Conservation (phyloP, 345 rosid species). For the Cardamine resedifolia region DNA sequence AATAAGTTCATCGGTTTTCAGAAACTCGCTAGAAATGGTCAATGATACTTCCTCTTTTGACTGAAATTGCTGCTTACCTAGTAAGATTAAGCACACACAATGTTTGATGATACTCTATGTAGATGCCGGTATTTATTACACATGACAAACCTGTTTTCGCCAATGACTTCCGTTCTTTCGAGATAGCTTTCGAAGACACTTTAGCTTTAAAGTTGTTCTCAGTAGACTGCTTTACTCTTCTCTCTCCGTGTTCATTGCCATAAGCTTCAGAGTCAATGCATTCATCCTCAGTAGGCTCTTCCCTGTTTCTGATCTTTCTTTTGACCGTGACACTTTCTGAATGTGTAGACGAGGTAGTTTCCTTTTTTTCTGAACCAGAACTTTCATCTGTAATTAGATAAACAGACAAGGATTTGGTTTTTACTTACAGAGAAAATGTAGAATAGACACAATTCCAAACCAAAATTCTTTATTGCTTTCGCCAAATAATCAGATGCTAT, state of each 20-base stretch:
- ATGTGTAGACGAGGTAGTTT: constrained; percentile 30
- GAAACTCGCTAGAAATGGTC: constrained; percentile 33
- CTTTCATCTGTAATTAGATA: constrained; percentile 46
- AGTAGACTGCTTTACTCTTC: constrained; percentile 42
- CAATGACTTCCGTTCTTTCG: constrained; percentile 38
- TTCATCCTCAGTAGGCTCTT: constrained; percentile 34
- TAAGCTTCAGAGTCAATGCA: constrained; percentile 41
- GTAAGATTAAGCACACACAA: constrained; percentile 28
- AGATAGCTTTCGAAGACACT: too few relatives aligned
- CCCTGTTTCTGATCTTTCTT: constrained; percentile 35
- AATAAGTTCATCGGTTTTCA: constrained; percentile 28
- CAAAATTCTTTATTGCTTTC: neutral
- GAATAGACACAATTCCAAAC: neutral
- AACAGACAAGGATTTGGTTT: neutral
- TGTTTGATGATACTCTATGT: neutral
- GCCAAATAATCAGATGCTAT: neutral
- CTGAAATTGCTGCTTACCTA: constrained; percentile 39
- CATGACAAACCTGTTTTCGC: constrained; percentile 37
- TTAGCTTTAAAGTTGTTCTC: constrained; percentile 11
- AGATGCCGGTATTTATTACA: constrained; percentile 7
- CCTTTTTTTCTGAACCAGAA: constrained; percentile 37
- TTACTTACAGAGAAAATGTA: neutral
- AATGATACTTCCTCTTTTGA: constrained; percentile 40
- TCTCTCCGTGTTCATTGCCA: constrained; percentile 38
- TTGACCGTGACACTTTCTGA: constrained; percentile 34